Base-by-base conservation (phyloP, 371 early-diverging fungal species). In the Lichtheimia ramosa region DNA sequence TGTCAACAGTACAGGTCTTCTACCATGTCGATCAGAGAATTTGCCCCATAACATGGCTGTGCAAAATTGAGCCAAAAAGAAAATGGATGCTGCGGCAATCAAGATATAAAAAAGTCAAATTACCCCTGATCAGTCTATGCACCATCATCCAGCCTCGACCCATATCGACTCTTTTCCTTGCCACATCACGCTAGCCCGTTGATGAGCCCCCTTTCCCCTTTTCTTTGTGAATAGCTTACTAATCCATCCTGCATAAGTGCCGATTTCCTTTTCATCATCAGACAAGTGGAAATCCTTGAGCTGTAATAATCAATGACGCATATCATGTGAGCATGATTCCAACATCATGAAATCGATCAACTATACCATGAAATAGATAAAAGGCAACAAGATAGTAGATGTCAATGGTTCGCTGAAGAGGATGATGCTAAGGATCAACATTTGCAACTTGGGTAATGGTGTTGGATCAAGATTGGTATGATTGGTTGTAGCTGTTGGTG, bases 1-100 rank as follows among this genome's bases (percentile, higher is more conserved):
- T 7, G 85, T 72, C 16, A 95, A 68, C 3, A 96, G 60, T 1
- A 94, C 89, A 5, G 95, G 95, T 24, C 91, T 64, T 21, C 97
- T 75, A 16, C 97, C 97, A 60, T 87, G 66, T 13, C 78, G 66
- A 63, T 87, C 86, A 8, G 84, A 84, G 56, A 85, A 56, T 49
- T 63, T 69, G 5, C 85, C 86, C 83, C 84, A 84, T 25, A 72
- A 62, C 56, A 84, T 71, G 3, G 82, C 78, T 6, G 76, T 82
- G 62, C 74, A 77, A 41, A 84, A 85, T 55, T 83, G 82, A 0
- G 83, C 84, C 50, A 84, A 49, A 56, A 82, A 84, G 59, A 83
- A 84, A 0, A 78, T 56, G 1, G 79, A 79, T 16, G 79, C 79
- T 76, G 64, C 15, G 16, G 8, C 8, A 2, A 24, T 51, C 16